Conservation (phyloP, 371 early-diverging fungal genomes). For the Mucor ambiguus region DNA sequence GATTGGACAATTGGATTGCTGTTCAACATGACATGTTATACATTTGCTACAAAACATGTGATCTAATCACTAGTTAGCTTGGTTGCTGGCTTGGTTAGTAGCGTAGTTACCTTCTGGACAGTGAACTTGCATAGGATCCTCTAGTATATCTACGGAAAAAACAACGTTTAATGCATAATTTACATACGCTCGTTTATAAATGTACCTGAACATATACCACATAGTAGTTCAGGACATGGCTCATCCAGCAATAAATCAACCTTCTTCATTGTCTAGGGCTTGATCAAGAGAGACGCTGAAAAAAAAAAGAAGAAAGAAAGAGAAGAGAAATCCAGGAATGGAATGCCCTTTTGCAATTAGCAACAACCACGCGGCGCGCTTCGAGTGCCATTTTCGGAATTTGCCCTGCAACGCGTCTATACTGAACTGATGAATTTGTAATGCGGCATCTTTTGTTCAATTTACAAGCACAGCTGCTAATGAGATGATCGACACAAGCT, state of each 20-base stretch:
- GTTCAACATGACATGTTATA: conserved; percentile 38
- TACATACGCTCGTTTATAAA: not conserved
- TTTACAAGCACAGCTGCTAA: not conserved
- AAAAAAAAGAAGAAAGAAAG: conserved; percentile 10
- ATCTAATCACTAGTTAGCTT: conserved; percentile 25
- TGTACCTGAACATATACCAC: conserved; percentile 50
- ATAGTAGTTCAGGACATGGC: conserved; percentile 48
- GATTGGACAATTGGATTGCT: conserved; percentile 31
- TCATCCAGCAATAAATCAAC: conserved; percentile 41
- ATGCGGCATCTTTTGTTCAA: not conserved
- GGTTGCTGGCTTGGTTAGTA: not conserved
- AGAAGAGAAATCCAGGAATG: conserved; percentile 6
- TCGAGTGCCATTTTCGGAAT: not conserved
- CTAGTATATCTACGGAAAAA: conserved; percentile 39
- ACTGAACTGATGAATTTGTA: not conserved
- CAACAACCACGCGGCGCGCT: conserved; percentile 8
- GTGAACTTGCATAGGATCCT: conserved; percentile 54
- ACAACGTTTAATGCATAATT: not conserved
- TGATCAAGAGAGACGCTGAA: not conserved
- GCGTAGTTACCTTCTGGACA: conserved; percentile 52
- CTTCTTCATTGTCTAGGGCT: conserved; percentile 20
- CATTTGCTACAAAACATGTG: conserved; percentile 53
- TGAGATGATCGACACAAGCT: not conserved
- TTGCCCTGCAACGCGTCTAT: not conserved
- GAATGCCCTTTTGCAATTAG: not conserved